Evolutionary conservation across 2,329 filamentous ascomycete species (phyloP).

Genomic region (Epichloe uncinata): DNA sequence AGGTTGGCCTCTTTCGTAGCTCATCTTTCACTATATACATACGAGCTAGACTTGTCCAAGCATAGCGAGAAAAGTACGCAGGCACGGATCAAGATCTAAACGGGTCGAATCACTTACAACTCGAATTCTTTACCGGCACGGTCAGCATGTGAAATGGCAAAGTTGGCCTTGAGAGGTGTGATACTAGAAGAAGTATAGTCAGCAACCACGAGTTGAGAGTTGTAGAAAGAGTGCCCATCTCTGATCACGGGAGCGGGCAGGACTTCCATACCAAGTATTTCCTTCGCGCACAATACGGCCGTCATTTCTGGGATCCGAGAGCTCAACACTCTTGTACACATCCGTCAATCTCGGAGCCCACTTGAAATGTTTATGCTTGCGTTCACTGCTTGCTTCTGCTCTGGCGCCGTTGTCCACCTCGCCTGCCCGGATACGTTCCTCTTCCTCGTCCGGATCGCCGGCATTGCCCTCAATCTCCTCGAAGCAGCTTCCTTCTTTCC

Average conservation of each 20-base stretch:
- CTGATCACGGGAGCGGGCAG: neutral
- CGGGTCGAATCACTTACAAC: constrained; percentile 25
- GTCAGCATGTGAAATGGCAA: constrained; percentile 47
- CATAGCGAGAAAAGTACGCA: constrained; percentile 1
- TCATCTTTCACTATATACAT: constrained; percentile 8
- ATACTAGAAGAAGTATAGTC: constrained; percentile 40
- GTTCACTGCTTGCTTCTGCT: constrained; percentile 22
- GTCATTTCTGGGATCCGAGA: constrained; percentile 69
- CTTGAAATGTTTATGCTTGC: constrained; percentile 81
- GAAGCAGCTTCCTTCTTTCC: constrained; percentile 76
- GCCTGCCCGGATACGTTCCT: constrained; percentile 58
- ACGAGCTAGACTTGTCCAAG: constrained; percentile 4
- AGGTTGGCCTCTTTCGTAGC: neutral
- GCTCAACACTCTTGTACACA: constrained; percentile 77
- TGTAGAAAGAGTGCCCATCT: neutral
- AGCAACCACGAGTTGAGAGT: constrained; percentile 2
- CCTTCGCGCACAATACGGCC: constrained; percentile 87
- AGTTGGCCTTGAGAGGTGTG: constrained; percentile 84
- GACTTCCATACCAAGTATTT: constrained; percentile 55
- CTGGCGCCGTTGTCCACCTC: constrained; percentile 20
- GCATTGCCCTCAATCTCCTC: constrained; percentile 58
- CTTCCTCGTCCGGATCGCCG: constrained; percentile 54
- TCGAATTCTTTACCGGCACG: constrained; percentile 56
- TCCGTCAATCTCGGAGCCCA: constrained; percentile 84
- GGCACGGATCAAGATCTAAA: neutral